Base-by-base conservation (phyloP, 176 grass and related monocot genomes). In the Thalia dealbata region DNA sequence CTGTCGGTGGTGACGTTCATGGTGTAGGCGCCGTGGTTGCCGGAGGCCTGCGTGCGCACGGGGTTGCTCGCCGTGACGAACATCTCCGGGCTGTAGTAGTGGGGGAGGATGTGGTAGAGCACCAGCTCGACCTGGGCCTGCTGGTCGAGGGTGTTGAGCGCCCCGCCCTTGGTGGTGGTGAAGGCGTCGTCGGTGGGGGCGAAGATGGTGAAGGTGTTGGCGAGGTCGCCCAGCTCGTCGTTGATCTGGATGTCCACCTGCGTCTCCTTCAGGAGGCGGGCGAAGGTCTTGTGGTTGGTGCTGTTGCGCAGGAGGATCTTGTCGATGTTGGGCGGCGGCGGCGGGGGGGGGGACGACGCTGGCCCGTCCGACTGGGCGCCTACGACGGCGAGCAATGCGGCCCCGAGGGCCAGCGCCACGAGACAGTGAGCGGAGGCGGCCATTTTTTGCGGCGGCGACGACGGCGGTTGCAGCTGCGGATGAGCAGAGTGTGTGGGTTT, bases 21-120 rank as follows among this genome's bases (percentile, higher is more conserved):
- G 27, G 83, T 79, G 85, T 82, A 91, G 0, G 88, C 81, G 27
- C 95, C 95, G 43, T 84, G 70, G 83, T 73, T 71, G 30, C 87
- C 90, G 16, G 95, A 97, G 10, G 90, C 95, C 83, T 97, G 90
- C 29, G 95, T 97, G 42, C 90, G 84, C 3, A 97, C 76, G 0
- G 95, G 95, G 87, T 97, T 97, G 85, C 83, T 91, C 11, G 85
- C 79, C 7, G 90, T 97, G 83, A 88, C 41, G 85, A 97, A 97
- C 15, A 62, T 80, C n/a, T 75, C 69, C 10, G 61, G 22, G 51
- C 78, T 75, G 81, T 83, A 97, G 85, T 19, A 97, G 73, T 55
- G 72, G 14, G 95, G 81, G 7, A 99, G 48, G 78, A 99, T 50
- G 80, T 97, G 95, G 71, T 71, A 92, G 72, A 92, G 84, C 44